phyloP scores from a whole-genome alignment of 345 rosid genomes.

The Salix dunnii region DNA sequence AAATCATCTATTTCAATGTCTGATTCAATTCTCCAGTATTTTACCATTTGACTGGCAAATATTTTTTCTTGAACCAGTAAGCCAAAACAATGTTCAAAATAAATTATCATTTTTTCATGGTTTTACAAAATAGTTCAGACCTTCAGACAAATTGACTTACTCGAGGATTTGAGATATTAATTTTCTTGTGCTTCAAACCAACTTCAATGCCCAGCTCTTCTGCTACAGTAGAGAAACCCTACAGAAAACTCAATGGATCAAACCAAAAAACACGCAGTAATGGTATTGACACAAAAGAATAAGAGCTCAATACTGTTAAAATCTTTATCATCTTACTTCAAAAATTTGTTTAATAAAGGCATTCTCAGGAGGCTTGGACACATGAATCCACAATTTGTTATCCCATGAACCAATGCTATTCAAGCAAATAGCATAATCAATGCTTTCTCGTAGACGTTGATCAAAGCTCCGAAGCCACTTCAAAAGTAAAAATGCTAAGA shows the following conservation, averaged over 20 bases:
- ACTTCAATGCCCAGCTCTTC: slow-evolving; percentile 71
- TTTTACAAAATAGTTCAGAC: background rate
- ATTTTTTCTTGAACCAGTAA: background rate
- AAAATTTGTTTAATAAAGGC: slow-evolving; percentile 82
- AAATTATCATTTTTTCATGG: background rate
- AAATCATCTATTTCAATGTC: background rate
- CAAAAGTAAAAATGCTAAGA: slow-evolving; percentile 25
- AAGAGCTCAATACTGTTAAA: slow-evolving; percentile 1
- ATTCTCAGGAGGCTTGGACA: slow-evolving; percentile 95
- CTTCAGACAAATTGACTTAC: slow-evolving; percentile 45
- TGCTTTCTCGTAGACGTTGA: slow-evolving; percentile 91
- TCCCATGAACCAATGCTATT: slow-evolving; percentile 91
- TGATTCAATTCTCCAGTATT: background rate
- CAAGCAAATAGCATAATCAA: slow-evolving; percentile 96
- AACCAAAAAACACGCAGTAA: slow-evolving; percentile 14
- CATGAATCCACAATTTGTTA: slow-evolving; percentile 64
- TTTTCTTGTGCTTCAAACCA: slow-evolving; percentile 92
- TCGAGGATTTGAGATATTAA: slow-evolving; percentile 91
- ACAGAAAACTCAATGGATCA: slow-evolving; percentile 23
- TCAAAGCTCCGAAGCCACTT: slow-evolving; percentile 99
- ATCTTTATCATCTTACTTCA: slow-evolving; percentile 51
- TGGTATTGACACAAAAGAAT: slow-evolving; percentile 8
- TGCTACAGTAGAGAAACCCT: slow-evolving; percentile 85
- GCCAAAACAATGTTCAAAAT: background rate
- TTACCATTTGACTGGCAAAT: background rate